Conservation (phyloP, 108 stramenopile genomes). For the Nitzschia sp. region DNA sequence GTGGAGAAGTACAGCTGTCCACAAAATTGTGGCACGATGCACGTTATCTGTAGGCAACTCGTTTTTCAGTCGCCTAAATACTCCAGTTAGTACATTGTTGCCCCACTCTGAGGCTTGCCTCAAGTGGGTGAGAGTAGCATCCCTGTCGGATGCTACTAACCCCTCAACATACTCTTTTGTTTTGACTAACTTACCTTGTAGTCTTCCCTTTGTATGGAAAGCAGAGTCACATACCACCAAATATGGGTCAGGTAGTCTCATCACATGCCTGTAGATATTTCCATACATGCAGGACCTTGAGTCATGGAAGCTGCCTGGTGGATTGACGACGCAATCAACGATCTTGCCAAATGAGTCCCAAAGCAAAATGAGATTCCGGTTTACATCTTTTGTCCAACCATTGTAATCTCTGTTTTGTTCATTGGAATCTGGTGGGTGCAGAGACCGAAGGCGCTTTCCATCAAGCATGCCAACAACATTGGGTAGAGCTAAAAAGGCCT, state of each 20-base stretch:
- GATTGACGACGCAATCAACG: background rate
- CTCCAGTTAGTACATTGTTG: background rate
- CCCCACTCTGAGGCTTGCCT: constrained; percentile 5
- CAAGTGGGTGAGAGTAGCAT: background rate
- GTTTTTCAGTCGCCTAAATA: background rate
- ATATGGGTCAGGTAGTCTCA: background rate
- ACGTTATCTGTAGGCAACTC: background rate
- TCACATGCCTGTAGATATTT: background rate
- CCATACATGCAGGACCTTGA: background rate
- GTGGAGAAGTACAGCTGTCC: background rate
- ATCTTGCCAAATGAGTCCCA: background rate
- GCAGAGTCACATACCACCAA: background rate
- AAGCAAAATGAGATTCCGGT: constrained; percentile 8
- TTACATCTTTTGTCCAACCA: constrained; percentile 12
- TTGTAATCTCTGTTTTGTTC: constrained; percentile 10
- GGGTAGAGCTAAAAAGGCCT: background rate
- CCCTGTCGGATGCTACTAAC: background rate
- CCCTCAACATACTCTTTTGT: background rate
- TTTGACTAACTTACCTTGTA: background rate
- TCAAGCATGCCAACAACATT: constrained; percentile 5
- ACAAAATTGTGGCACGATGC: background rate
- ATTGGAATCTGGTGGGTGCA: background rate
- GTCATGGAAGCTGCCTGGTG: constrained; percentile 10
- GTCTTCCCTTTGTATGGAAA: background rate
- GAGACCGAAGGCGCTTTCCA: background rate